Percentiles rank a stretch among this genome's conserved stretches.
phyloP scores from a whole-genome alignment of 2,329 filamentous ascomycete species.

The Aureobasidium sp. region DNA sequence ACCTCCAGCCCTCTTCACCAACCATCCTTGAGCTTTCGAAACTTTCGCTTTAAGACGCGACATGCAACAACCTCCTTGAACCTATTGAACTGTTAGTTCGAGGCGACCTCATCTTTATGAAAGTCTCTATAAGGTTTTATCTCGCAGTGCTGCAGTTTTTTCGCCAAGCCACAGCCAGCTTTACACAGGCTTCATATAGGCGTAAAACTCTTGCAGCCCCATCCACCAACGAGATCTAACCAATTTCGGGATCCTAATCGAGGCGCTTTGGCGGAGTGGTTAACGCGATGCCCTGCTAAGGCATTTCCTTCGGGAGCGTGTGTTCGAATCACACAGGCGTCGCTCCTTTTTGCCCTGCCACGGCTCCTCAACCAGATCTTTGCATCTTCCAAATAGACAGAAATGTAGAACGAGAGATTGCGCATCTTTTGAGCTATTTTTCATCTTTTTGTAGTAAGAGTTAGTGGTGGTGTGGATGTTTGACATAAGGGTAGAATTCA shows the following conservation, averaged over 20 bases:
- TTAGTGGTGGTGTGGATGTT: neutral
- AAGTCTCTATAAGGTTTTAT: too few relatives aligned
- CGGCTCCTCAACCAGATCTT: neutral
- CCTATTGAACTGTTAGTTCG: too few relatives aligned
- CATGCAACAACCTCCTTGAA: too few relatives aligned
- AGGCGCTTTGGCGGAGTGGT: conserved; percentile 15
- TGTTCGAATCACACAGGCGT: conserved; percentile 14
- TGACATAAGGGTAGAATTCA: neutral
- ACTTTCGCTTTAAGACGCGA: too few relatives aligned
- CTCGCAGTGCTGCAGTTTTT: too few relatives aligned
- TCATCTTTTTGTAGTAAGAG: neutral
- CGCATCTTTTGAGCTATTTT: neutral
- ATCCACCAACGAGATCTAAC: neutral
- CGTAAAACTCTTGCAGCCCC: too few relatives aligned
- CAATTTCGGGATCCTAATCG: neutral
- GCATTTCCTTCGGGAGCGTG: conserved; percentile 10
- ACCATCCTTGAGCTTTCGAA: too few relatives aligned
- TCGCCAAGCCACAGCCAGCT: too few relatives aligned
- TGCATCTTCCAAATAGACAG: neutral
- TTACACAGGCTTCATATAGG: too few relatives aligned
- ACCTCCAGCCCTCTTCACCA: neutral
- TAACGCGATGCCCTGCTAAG: conserved; percentile 15
- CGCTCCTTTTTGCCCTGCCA: neutral
- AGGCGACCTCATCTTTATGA: too few relatives aligned
- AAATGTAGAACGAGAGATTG: neutral